Conservation (phyloP, 495 filamentous ascomycete genomes). For the Neurospora africana region DNA sequence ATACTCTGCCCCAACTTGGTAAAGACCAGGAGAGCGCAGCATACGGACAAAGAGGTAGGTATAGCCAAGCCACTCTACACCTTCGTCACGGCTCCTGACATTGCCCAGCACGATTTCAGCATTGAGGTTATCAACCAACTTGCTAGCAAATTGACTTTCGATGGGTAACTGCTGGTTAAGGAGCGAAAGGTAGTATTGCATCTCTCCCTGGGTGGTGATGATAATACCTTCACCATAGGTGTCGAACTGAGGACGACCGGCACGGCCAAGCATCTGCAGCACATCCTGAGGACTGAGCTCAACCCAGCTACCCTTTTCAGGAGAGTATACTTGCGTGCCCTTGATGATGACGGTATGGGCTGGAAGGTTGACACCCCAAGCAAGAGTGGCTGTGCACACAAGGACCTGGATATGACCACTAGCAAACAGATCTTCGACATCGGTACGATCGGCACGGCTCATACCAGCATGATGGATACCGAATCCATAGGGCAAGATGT, state of each 20-base stretch:
- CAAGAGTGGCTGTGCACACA: constrained; percentile 91
- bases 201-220: constrained; percentile 87
- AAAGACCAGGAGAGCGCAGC: constrained; percentile 89
- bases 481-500: constrained; percentile 90
- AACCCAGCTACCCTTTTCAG: constrained; percentile 98
- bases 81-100: constrained; percentile 85
- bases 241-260: constrained; percentile 92
- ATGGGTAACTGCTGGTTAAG: constrained; percentile 97
- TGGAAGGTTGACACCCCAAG: constrained; percentile 92
- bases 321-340: constrained; percentile 94
- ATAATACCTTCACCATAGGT: constrained; percentile 98
- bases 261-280: constrained; percentile 96
- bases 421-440: constrained; percentile 89
- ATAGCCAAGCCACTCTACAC: constrained; percentile 96
- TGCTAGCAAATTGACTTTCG: constrained; percentile 89
- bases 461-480: constrained; percentile 98
- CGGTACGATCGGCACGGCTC: constrained; percentile 82
- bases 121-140: constrained; percentile 92
- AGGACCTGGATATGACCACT: constrained; percentile 89
- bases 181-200: constrained; percentile 92
- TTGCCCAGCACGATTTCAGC: constrained; percentile 95
- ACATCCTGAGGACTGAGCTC: constrained; percentile 97
- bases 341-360: constrained; percentile 97
- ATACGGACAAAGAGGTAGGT: constrained; percentile 98
- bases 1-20: constrained; percentile 92